Evolutionary conservation across 257 asterid species (phyloP), one percentile per base, ranked within the genome.

Genomic region (Verbena officinalis): DNA sequence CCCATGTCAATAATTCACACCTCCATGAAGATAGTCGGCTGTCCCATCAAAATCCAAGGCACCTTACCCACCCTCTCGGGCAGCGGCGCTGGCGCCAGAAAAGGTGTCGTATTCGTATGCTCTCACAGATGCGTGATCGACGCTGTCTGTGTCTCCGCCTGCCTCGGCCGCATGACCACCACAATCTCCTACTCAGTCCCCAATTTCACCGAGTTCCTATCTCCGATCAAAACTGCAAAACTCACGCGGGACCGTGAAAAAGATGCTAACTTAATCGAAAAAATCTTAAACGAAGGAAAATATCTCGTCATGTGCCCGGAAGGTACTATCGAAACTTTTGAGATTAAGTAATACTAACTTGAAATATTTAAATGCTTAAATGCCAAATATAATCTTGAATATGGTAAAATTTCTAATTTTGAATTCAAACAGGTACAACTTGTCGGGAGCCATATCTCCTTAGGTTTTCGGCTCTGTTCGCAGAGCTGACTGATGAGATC

Each of bases 371-470:
- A n/a, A n/a, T n/a, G n/a, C n/a, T n/a, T n/a, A n/a, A n/a, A n/a
- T n/a, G n/a, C n/a, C n/a, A n/a, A n/a, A n/a, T n/a, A n/a, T n/a
- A n/a, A n/a, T n/a, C n/a, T n/a, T n/a, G n/a, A n/a, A n/a, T n/a
- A n/a, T n/a, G n/a, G n/a, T n/a, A n/a, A n/a, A n/a, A n/a, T n/a
- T n/a, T n/a, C n/a, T n/a, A n/a, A n/a, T n/a, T n/a, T n/a, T n/a
- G n/a, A n/a, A n/a, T n/a, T n/a, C n/a, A n/a, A n/a, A n/a, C n/a
- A 52, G 84, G 77, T 1, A 78, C 83, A 1, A 78, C 83, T 0
- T 78, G 83, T 13, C 46, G 83, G 1, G 83, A 70, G 14, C 80
- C 80, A 0, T 74, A 73, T 45, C n/a, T 74, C 48, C 73, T 78
- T 9, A 51, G 83, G 34, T 78, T 78, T 22, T 70, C 77, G 9